Percentiles rank a stretch among this genome's conserved stretches.
Conservation (phyloP, 2,329 filamentous ascomycete genomes). For the Penicillium sp. region DNA sequence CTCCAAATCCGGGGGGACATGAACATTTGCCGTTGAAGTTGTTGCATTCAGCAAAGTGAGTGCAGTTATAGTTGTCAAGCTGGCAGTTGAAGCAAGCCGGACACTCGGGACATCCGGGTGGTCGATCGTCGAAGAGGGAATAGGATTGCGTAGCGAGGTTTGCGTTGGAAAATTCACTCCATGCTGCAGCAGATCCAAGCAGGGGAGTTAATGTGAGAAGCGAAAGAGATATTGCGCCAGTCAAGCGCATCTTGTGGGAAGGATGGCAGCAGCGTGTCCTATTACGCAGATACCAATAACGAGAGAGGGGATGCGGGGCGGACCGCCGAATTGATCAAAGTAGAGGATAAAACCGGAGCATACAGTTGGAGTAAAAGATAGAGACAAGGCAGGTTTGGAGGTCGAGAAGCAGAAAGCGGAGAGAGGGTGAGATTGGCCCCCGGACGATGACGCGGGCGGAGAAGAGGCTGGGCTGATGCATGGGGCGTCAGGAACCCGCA, state of each 20-base stretch:
- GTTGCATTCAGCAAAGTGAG: constrained; percentile 87
- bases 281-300: constrained; percentile 4
- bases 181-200: constrained; percentile 20
- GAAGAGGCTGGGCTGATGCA: constrained; percentile 26
- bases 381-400: constrained; percentile 2
- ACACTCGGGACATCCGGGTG: constrained; percentile 45
- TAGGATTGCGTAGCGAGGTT: constrained; percentile 64
- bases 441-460: constrained; percentile 33
- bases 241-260: constrained; percentile 27
- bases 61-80: constrained; percentile 84
- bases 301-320: constrained; percentile 5
- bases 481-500: constrained; percentile 14
- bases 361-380: neutral
- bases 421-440: constrained; percentile 18
- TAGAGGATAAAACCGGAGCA: neutral
- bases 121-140: constrained; percentile 68
- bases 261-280: constrained; percentile 8
- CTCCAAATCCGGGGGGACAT: constrained; percentile 88
- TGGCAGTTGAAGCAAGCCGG: constrained; percentile 89
- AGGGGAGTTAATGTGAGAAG: constrained; percentile 26
- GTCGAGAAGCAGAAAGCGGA: constrained; percentile 12
- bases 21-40: constrained; percentile 87
- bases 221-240: constrained; percentile 20
- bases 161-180: constrained; percentile 57
- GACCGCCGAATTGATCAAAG: constrained; percentile 6